A percentile compares a stretch with the other conserved stretches of the same genome.
Evolutionary conservation across 2,329 filamentous ascomycete species (phyloP).

Genomic region (Blastomyces gilchristii): DNA sequence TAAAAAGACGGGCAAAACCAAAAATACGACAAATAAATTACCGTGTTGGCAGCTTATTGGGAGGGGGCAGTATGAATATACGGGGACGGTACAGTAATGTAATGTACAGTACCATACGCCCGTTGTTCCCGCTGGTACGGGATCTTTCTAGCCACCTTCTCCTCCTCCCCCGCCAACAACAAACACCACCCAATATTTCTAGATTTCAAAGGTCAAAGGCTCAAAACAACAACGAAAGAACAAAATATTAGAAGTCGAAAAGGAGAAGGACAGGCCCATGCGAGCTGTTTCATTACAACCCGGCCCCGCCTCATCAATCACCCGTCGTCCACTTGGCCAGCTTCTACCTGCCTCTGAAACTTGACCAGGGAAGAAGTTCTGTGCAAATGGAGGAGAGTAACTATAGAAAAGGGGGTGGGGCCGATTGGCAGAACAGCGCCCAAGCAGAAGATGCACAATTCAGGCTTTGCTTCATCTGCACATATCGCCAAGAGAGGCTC

Average conservation of each 20-base stretch:
- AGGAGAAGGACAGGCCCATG: neutral
- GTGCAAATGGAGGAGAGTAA: neutral
- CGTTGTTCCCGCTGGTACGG: neutral
- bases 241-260: no score
- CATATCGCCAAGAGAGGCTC: neutral
- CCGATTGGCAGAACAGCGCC: neutral
- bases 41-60: no score
- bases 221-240: neutral
- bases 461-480: neutral
- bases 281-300: neutral
- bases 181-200: neutral
- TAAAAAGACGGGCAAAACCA: neutral
- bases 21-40: constrained; percentile 6
- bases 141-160: neutral
- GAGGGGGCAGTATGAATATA: constrained; percentile 3
- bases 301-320: neutral
- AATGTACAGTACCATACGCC: constrained; percentile 3
- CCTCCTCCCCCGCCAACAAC: constrained; percentile 1
- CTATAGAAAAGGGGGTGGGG: neutral
- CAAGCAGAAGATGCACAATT: neutral
- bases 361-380: neutral
- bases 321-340: neutral
- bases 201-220: neutral
- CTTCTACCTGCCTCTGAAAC: neutral
- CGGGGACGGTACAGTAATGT: constrained; percentile 6